phyloP scores from a whole-genome alignment of 371 early-diverging fungal species.

The Lichtheimia hyalospora region DNA sequence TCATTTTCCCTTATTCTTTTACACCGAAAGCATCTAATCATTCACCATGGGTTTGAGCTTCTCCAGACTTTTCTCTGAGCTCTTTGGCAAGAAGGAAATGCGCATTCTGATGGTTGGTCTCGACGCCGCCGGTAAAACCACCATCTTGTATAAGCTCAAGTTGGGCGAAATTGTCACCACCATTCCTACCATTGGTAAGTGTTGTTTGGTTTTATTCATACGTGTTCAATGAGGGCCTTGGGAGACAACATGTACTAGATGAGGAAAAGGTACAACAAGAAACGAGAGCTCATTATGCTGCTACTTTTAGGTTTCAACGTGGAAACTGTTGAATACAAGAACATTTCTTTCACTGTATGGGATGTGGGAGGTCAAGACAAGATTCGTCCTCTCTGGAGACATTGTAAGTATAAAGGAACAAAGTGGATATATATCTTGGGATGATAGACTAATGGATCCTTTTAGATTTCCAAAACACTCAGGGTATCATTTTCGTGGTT shows the following conservation, averaged over 20 bases:
- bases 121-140: conserved; percentile 99
- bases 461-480: conserved; percentile 89
- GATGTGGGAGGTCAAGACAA: conserved; percentile 87
- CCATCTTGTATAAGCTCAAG: conserved; percentile 87
- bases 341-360: conserved; percentile 97
- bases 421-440: background rate
- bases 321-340: conserved; percentile 95
- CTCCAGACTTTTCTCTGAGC: conserved; percentile 43
- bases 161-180: conserved; percentile 96
- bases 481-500: conserved; percentile 96
- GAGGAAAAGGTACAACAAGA: too few species aligned
- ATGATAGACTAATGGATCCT: conserved; percentile 46
- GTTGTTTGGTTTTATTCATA: background rate
- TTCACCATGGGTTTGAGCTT: conserved; percentile 47
- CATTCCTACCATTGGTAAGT: conserved; percentile 82
- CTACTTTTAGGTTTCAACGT: conserved; percentile 77
- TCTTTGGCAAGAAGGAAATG: conserved; percentile 87
- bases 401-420: conserved; percentile 32
- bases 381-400: conserved; percentile 58
- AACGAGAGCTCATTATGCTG: background rate
- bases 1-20: background rate
- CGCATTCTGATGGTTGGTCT: conserved; percentile 97
- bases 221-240: background rate
- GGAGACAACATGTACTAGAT: too few species aligned
- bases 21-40: background rate